These are phyloP conservation scores for Sugiyamaella qingdaonensis DNA, from an alignment of 805 yeast species.

Conservation along the genomic window DNA sequence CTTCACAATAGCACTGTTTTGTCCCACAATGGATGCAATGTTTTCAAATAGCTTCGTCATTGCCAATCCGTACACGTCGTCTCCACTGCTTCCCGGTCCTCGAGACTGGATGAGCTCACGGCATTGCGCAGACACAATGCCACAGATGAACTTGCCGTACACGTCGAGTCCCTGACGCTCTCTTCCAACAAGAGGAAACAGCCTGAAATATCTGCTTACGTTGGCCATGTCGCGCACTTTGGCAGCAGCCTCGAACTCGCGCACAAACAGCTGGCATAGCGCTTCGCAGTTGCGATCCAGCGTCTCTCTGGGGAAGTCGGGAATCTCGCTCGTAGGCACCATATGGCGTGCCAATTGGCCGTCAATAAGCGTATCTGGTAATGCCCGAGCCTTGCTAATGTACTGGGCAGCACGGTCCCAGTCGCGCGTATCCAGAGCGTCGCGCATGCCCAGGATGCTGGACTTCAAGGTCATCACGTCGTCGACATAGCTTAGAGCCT, in stretches of 20 bases:
- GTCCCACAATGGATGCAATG: constrained; percentile 76
- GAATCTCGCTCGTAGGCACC: constrained; percentile 83
- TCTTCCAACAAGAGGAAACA: constrained; percentile 82
- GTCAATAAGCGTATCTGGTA: constrained; percentile 51
- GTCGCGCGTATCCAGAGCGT: constrained; percentile 62
- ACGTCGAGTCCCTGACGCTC: constrained; percentile 67
- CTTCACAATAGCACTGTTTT: constrained; percentile 76
- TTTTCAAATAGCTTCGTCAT: constrained; percentile 62
- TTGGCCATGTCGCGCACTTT: constrained; percentile 57
- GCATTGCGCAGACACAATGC: constrained; percentile 75
- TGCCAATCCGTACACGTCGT: constrained; percentile 36
- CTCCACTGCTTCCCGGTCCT: constrained; percentile 15
- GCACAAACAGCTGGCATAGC: constrained; percentile 52
- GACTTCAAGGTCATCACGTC: constrained; percentile 62
- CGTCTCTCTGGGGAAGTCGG: constrained; percentile 65
- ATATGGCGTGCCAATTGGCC: constrained; percentile 74
- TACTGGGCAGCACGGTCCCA: constrained; percentile 78
- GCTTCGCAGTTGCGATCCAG: constrained; percentile 56
- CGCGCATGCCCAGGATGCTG: constrained; percentile 59
- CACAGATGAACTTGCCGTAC: constrained; percentile 82
- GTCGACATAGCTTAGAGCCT: constrained; percentile 60
- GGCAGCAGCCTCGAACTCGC: constrained; percentile 71
- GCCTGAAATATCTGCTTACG: constrained; percentile 72
- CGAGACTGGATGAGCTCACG: constrained; percentile 50
- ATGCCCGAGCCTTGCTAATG: constrained; percentile 46